These are phyloP conservation scores for Daldinia bambusicola DNA, from an alignment of 495 filamentous ascomycete species.

Conservation along the genomic window DNA sequence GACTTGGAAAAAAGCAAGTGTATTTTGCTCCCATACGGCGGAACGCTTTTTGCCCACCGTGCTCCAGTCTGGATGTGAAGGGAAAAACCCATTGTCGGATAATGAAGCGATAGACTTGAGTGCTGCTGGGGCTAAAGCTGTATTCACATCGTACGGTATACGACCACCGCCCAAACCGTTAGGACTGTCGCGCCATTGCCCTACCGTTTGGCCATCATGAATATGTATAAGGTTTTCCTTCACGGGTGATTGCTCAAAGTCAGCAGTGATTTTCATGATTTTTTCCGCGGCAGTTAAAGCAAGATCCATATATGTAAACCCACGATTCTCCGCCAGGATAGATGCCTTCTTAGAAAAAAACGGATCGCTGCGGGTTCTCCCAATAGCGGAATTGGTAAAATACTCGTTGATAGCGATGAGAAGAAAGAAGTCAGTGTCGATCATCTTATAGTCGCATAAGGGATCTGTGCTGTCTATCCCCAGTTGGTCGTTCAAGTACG, in stretches of 20 bases:
- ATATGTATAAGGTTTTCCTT: constrained; percentile 67
- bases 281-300: constrained; percentile 63
- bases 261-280: constrained; percentile 65
- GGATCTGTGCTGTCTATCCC: constrained; percentile 64
- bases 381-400: constrained; percentile 61
- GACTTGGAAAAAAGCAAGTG: constrained; percentile 68
- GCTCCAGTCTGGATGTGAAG: constrained; percentile 60
- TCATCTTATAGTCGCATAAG: constrained; percentile 70
- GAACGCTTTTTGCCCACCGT: constrained; percentile 61
- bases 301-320: constrained; percentile 63
- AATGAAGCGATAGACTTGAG: constrained; percentile 66
- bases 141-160: constrained; percentile 74
- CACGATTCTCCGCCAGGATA: constrained; percentile 59
- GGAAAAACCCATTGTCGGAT: constrained; percentile 61
- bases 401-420: constrained; percentile 68
- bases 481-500: constrained; percentile 65
- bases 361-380: constrained; percentile 50
- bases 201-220: constrained; percentile 65
- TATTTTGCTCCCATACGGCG: constrained; percentile 70
- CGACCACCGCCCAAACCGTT: constrained; percentile 71
- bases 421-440: constrained; percentile 73
- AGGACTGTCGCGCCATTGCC: constrained; percentile 70
- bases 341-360: constrained; percentile 64
- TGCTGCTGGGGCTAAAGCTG: constrained; percentile 69
- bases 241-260: constrained; percentile 56